Percentiles rank a stretch among this genome's conserved stretches.
Conservation (phyloP, 805 yeast genomes). For the Zygosaccharomyces pseudorouxii region DNA sequence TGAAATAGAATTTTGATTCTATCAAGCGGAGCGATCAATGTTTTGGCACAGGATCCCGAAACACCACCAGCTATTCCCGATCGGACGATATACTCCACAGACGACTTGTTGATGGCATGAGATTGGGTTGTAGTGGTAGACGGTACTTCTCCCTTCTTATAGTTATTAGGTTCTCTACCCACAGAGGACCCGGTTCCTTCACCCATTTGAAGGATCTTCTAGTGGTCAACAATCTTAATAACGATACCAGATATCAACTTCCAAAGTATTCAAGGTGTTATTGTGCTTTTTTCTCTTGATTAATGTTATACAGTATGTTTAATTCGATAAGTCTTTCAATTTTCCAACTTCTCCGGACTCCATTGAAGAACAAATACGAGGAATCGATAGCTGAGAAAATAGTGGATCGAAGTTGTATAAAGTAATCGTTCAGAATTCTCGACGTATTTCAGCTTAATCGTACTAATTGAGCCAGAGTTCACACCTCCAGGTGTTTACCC, state of each 20-base stretch:
- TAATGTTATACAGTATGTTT: background rate
- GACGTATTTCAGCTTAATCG: background rate
- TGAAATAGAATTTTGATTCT: constrained; percentile 93
- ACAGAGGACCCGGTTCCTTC: constrained; percentile 1
- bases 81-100: constrained; percentile 70
- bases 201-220: constrained; percentile 1
- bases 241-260: background rate
- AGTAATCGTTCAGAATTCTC: background rate
- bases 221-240: background rate
- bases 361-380: background rate
- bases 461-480: background rate
- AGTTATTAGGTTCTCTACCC: background rate
- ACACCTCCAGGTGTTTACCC: no score
- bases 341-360: constrained; percentile 5
- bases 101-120: constrained; percentile 51
- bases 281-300: background rate
- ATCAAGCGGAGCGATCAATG: constrained; percentile 91
- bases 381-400: background rate
- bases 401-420: background rate
- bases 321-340: background rate
- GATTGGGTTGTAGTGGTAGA: background rate
- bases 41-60: constrained; percentile 95
- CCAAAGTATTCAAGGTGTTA: background rate
- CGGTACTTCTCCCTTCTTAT: constrained; percentile 4
- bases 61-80: constrained; percentile 93